phyloP scores from a whole-genome alignment of 345 rosid species.

The Acer yangbiense region DNA sequence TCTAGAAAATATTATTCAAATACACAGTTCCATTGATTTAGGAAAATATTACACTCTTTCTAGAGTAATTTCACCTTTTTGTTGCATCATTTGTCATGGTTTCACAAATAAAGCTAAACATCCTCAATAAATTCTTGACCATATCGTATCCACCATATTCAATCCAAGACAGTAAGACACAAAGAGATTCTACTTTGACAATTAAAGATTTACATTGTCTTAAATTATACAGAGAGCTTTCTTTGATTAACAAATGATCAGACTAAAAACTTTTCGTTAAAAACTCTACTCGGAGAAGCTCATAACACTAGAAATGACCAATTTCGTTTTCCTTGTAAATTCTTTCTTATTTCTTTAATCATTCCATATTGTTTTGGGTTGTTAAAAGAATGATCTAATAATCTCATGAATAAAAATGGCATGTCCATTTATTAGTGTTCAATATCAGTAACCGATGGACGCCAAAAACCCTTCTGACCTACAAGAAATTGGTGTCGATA shows the following conservation, averaged over 20 bases:
- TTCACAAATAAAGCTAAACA: not conserved
- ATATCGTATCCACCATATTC: not conserved
- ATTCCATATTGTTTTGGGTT: not conserved
- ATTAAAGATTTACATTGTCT: too few relatives aligned
- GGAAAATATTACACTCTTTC: too few relatives aligned
- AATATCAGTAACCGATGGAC: constrained; percentile 38
- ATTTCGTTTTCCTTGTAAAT: not conserved
- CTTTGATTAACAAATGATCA: not conserved
- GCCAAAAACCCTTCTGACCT: constrained; percentile 80
- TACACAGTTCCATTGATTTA: too few relatives aligned
- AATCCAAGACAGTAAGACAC: not conserved
- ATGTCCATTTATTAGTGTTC: not conserved
- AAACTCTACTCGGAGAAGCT: not conserved
- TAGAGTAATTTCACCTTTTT: not conserved
- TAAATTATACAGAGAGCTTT: not conserved
- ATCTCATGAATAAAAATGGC: not conserved
- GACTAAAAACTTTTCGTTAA: not conserved
- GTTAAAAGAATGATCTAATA: not conserved
- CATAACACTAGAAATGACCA: not conserved
- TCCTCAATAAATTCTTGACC: not conserved
- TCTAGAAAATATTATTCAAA: too few relatives aligned
- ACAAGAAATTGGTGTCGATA: constrained; percentile 70
- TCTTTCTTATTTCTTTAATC: not conserved
- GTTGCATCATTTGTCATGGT: not conserved
- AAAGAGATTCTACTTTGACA: not conserved